Base-by-base conservation (phyloP, 345 rosid species). In the Microcos paniculata region DNA sequence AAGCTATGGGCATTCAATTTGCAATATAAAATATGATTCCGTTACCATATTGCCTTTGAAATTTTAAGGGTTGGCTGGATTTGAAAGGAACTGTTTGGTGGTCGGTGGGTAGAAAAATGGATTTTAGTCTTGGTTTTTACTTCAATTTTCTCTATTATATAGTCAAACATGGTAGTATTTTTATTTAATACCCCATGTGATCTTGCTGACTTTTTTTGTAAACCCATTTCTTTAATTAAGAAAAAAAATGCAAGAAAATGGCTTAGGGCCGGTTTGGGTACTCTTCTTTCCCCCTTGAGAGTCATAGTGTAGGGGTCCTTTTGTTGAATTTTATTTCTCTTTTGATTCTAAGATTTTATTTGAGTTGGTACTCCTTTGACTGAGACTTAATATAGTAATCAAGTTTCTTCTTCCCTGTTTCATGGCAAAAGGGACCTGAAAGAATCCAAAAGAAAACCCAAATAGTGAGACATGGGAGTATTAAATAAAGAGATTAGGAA, bases 171-270 rank as follows among this genome's bases (percentile, higher is more conserved):
- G 55, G 23, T 67, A 45, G 42, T 68, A 26, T 46, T 66, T 46
- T 66, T 46, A 68, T 28, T 18, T 68, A 28, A 48, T 68, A 48
- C 57, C 57, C 58, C 72, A 68, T 68, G 72, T 68, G 72, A 18
- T 12, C 16, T 28, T 48, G 57, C 43, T 68, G 72, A 68, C 72
- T 68, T 68, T 48, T 65, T 26, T 43, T 57, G 23, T 11, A 6
- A 24, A 57, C 31, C 33, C 53, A 4, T 49, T 42, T 24, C 16
- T 23, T 26, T 21, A 1, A 21, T 42, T 19, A 65, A 57, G 8
- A n/a, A n/a, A n/a, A n/a, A n/a, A n/a, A n/a, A n/a, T 24, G 6
- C 6, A 24, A 57, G 11, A 64, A 65, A 26, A 46, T 18, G 1
- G 57, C 15, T 68, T 11, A 68, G 40, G 57, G 15, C 24, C 31